Evolutionary conservation across 2,329 filamentous ascomycete genomes (phyloP), one percentile per base, ranked within the genome.

Genomic region (Trichophyton benhamiae): DNA sequence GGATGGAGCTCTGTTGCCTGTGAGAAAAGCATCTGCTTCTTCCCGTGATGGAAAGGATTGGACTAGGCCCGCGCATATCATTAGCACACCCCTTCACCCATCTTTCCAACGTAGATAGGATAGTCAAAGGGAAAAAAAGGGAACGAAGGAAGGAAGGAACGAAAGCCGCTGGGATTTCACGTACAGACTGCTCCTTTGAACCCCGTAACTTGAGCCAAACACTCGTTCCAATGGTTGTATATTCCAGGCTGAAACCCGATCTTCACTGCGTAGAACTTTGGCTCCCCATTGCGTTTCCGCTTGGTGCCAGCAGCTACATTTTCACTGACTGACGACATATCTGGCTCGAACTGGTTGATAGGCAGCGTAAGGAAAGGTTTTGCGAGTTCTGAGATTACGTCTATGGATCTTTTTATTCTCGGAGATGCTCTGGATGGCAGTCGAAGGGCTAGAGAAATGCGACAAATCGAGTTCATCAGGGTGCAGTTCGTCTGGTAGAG

Each of bases 11-110:
- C 81, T 80, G 66, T 80, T 81, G 55, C 88, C 88, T 0, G 81
- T 83, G 27, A 89, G 79, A 70, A 89, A 96, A 1, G 83, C 84
- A 68, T 88, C 82, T n/a, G 92, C 92, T 63, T 96, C 90, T 64
- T 85, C 81, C 62, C 81, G 77, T 0, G 82, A 84, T 8, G 80
- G 76, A 70, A 96, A 96, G 1, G 87, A 89, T 76, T 94, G 92
- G 78, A 88, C 89, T 94, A 57, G 30, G 42, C 27, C 33, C 41
- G 48, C 27, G n/a, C 6, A 20, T 20, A 46, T 22, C 25, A 46
- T 46, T 20, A 38, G 41, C 33, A 25, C 13, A 38, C 33, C 8
- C 33, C 2, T 38, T 38, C 33, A 13, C 33, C 13, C 33, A 38
- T 13, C 33, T 13, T 38, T 3, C 33, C 11, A 13, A 13, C 33